Percentiles rank a stretch among this genome's conserved stretches.
Conservation (phyloP, 208 protist species). For the Trypanosoma cruzi region DNA sequence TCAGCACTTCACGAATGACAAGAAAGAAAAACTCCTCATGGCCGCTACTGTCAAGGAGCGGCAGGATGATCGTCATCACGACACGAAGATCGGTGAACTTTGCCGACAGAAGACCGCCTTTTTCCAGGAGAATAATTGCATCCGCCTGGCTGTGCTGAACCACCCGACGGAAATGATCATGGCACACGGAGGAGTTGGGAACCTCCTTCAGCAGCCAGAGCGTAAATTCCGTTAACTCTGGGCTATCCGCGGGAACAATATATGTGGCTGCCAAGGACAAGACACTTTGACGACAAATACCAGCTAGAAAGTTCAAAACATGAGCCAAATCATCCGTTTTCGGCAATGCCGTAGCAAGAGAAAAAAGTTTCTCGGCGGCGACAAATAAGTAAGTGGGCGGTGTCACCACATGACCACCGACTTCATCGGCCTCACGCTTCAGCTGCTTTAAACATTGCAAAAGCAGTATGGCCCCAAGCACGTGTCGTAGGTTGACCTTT, state of each 20-base stretch:
- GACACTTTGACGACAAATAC: constrained; percentile 23
- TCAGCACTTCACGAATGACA: constrained; percentile 67
- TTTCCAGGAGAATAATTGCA: constrained; percentile 56
- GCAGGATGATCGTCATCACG: constrained; percentile 52
- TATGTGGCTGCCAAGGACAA: constrained; percentile 34
- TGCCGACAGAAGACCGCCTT: constrained; percentile 47
- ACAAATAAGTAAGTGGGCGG: constrained; percentile 29
- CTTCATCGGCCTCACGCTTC: constrained; percentile 4
- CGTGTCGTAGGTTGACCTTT: constrained; percentile 13
- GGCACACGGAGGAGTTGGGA: constrained; percentile 40
- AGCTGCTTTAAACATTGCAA: constrained; percentile 12
- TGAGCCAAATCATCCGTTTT: background rate
- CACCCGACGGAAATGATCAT: constrained; percentile 62
- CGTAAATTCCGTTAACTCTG: constrained; percentile 52
- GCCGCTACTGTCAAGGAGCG: constrained; percentile 62
- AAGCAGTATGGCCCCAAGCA: constrained; percentile 25
- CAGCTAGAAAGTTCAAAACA: constrained; percentile 13
- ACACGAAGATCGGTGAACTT: constrained; percentile 41
- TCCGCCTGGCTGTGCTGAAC: constrained; percentile 51
- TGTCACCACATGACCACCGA: constrained; percentile 2
- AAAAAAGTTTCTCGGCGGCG: constrained; percentile 18
- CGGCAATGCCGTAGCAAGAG: constrained; percentile 7
- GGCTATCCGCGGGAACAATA: constrained; percentile 40
- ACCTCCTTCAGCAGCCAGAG: constrained; percentile 80
- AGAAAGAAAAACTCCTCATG: constrained; percentile 74